Conservation (phyloP, 2,329 filamentous ascomycete species). For the Botrytis elliptica region DNA sequence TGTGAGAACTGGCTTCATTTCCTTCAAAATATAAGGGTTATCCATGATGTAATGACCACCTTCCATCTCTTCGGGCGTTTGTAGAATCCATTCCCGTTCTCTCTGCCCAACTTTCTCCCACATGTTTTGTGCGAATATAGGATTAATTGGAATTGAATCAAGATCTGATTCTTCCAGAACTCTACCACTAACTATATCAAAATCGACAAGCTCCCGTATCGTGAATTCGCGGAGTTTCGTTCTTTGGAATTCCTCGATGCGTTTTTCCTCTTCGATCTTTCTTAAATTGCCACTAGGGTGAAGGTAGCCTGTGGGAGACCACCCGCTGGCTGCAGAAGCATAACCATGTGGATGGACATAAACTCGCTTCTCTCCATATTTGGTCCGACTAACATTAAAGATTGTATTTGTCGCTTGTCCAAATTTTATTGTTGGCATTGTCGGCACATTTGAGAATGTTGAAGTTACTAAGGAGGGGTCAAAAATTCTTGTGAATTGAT, state of each 20-base stretch:
- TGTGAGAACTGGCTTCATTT: conserved; percentile 29
- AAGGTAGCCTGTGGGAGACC: conserved; percentile 10
- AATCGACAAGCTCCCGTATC: conserved; percentile 14
- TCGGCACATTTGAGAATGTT: background rate
- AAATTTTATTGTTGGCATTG: background rate
- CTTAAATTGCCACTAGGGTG: background rate
- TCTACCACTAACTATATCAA: conserved; percentile 13
- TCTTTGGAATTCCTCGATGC: conserved; percentile 6
- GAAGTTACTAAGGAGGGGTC: background rate
- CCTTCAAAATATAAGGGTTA: conserved; percentile 26
- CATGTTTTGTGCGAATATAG: background rate
- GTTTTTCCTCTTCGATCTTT: background rate
- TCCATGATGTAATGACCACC: conserved; percentile 19
- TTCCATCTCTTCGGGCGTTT: background rate
- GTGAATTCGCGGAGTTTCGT: background rate
- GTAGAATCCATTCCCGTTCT: background rate
- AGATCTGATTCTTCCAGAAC: background rate
- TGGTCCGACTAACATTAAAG: background rate
- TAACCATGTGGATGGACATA: background rate
- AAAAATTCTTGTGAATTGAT: too few species aligned
- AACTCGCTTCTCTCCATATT: background rate
- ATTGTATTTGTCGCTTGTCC: background rate
- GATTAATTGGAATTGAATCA: background rate
- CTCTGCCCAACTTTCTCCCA: conserved; percentile 14
- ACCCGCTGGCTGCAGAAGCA: background rate